A percentile compares a stretch with the other conserved stretches of the same genome.
phyloP scores from a whole-genome alignment of 768 basidiomycete genomes.

The Boletellus ananiceps region DNA sequence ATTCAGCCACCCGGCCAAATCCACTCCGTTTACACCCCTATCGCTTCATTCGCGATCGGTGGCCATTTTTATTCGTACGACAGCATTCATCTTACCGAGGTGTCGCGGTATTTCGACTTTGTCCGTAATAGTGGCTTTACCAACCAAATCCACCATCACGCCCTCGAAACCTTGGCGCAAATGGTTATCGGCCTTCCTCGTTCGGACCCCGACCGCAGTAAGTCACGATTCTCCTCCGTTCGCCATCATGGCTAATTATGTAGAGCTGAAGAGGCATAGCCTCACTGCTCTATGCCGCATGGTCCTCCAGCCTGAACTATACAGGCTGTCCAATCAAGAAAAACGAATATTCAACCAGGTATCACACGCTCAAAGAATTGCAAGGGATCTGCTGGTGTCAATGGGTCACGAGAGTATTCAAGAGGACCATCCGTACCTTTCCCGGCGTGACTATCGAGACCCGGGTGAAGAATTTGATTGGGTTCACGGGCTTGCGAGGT shows the following conservation, averaged over 20 bases:
- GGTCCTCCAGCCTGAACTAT: not conserved
- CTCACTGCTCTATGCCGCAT: not conserved
- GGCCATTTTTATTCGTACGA: not conserved
- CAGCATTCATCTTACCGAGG: not conserved
- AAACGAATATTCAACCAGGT: too few relatives aligned
- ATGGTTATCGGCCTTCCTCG: not conserved
- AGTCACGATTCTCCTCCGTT: not conserved
- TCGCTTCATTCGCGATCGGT: not conserved
- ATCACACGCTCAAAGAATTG: not conserved
- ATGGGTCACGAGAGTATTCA: not conserved
- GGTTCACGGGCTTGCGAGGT: not conserved
- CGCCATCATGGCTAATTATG: not conserved
- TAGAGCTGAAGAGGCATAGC: not conserved
- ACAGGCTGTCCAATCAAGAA: not conserved
- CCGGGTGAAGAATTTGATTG: not conserved
- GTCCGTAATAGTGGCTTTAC: not conserved
- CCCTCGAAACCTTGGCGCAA: not conserved
- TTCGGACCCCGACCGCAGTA: not conserved
- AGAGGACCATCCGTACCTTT: not conserved
- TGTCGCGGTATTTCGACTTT: not conserved
- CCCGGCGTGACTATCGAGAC: not conserved
- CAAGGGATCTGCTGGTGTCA: not conserved
- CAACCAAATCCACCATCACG: not conserved
- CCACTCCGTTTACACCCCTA: not conserved
- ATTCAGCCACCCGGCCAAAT: not conserved